These are phyloP conservation scores for Aureoboletus auriporus DNA, from an alignment of 768 basidiomycete genomes.

Conservation along the genomic window DNA sequence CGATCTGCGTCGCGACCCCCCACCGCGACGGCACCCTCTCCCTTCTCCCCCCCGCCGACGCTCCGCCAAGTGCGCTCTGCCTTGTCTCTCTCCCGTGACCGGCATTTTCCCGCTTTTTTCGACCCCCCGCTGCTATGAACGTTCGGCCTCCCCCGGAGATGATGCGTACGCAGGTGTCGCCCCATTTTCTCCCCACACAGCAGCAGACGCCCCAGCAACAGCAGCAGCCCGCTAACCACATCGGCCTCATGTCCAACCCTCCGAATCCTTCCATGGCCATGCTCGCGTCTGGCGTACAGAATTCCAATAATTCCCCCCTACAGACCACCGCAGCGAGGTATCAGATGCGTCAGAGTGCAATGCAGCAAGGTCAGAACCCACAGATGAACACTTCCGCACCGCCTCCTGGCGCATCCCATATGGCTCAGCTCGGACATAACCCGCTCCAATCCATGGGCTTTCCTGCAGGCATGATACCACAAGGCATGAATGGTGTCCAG, in stretches of 20 bases:
- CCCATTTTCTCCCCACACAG: slow-evolving; percentile 37
- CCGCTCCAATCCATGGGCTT: slow-evolving; percentile 42
- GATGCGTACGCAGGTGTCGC: slow-evolving; percentile 38
- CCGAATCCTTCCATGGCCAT: slow-evolving; percentile 38
- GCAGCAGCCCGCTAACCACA: slow-evolving; percentile 31
- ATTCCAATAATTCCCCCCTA: slow-evolving; percentile 18
- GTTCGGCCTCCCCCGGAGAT: slow-evolving; percentile 41
- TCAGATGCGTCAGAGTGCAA: slow-evolving; percentile 33
- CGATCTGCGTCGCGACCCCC: slow-evolving; percentile 19
- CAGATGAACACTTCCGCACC: slow-evolving; percentile 31
- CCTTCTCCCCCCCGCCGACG: background rate
- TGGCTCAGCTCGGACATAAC: slow-evolving; percentile 29
- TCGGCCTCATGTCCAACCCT: slow-evolving; percentile 34
- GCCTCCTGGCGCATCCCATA: slow-evolving; percentile 26
- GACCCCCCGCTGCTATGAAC: slow-evolving; percentile 40
- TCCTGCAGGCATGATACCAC: slow-evolving; percentile 40
- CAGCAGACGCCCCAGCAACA: slow-evolving; percentile 31
- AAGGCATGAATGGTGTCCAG: slow-evolving; percentile 30
- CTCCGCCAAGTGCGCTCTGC: slow-evolving; percentile 1
- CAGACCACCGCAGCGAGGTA: slow-evolving; percentile 23
- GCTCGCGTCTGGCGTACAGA: slow-evolving; percentile 30
- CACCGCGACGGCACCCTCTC: slow-evolving; percentile 4
- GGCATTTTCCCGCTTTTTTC: slow-evolving; percentile 1
- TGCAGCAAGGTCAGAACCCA: slow-evolving; percentile 37
- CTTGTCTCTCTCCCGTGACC: background rate